Evolutionary conservation across 805 yeast genomes (phyloP).

Genomic region (Wickerhamiella shivajii): DNA sequence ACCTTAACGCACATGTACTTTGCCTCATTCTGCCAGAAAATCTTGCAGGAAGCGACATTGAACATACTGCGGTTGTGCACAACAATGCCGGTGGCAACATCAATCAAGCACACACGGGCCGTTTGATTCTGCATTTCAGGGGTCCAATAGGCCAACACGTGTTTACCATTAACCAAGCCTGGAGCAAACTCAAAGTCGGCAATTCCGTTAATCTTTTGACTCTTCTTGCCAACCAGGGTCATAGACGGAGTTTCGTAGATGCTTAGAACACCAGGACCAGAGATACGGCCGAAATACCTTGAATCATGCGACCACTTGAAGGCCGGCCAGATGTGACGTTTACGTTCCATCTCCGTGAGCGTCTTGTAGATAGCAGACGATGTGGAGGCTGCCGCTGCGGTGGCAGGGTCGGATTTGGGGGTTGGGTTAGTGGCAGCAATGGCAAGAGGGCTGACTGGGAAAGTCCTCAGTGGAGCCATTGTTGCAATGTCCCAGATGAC

Average conservation of each 20-base stretch:
- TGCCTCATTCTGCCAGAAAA: conserved; percentile 90
- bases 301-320: conserved; percentile 93
- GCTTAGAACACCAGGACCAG: conserved; percentile 75
- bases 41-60: conserved; percentile 79
- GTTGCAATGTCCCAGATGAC: conserved; percentile 85
- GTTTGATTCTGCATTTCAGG: conserved; percentile 89
- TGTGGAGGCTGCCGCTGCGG: conserved; percentile 7
- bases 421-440: conserved; percentile 37
- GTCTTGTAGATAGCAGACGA: conserved; percentile 4
- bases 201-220: conserved; percentile 68
- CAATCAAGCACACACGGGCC: conserved; percentile 85
- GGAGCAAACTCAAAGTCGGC: conserved; percentile 94
- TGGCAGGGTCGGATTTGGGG: conserved; percentile 10
- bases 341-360: conserved; percentile 29
- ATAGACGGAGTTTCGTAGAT: conserved; percentile 71
- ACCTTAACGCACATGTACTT: conserved; percentile 82
- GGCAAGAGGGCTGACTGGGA: conserved; percentile 41
- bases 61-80: conserved; percentile 85
- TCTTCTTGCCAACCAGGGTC: conserved; percentile 72
- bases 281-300: conserved; percentile 85
- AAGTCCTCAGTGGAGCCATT: conserved; percentile 73
- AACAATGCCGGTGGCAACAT: conserved; percentile 67
- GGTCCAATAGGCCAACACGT: conserved; percentile 84
- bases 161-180: conserved; percentile 52
- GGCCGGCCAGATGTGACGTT: conserved; percentile 82